These are phyloP conservation scores for Coelomomyces lativittatus DNA, from an alignment of 371 early-diverging fungal species.

Conservation along the genomic window DNA sequence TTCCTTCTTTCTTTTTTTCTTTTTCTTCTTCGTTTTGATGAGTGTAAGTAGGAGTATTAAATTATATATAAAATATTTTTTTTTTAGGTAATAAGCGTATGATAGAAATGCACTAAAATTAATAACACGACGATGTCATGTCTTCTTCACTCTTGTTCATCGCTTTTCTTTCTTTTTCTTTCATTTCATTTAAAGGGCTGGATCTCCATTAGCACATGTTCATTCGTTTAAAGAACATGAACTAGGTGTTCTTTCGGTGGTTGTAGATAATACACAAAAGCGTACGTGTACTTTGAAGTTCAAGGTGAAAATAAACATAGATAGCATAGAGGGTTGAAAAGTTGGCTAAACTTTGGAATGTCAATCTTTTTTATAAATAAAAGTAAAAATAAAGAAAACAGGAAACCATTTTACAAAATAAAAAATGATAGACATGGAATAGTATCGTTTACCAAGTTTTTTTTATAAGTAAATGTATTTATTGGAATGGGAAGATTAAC, in stretches of 20 bases:
- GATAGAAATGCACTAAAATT: too few species aligned
- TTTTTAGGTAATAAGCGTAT: too few species aligned
- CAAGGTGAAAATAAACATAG: background rate
- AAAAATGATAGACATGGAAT: too few species aligned
- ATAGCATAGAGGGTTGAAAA: too few species aligned
- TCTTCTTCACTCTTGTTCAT: conserved; percentile 1
- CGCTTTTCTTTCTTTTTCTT: background rate
- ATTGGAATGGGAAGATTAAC: too few species aligned
- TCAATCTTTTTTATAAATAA: too few species aligned
- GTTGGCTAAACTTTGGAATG: too few species aligned
- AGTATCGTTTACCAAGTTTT: too few species aligned
- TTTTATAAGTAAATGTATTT: too few species aligned
- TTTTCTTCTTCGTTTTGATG: background rate
- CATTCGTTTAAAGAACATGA: conserved; percentile 51
- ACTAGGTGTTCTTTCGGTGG: conserved; percentile 58
- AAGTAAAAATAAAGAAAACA: too few species aligned
- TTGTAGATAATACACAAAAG: conserved; percentile 39
- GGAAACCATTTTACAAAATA: too few species aligned
- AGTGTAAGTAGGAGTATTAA: background rate
- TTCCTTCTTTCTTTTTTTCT: background rate
- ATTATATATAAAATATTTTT: too few species aligned
- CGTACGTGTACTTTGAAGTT: conserved; percentile 15
- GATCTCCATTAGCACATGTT: conserved; percentile 31
- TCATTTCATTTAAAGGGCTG: conserved; percentile 26
- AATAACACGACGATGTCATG: background rate